Evolutionary conservation across 139 green algal species (phyloP), one percentile per base, ranked within the genome.

Genomic region (Chlorella vulgaris): DNA sequence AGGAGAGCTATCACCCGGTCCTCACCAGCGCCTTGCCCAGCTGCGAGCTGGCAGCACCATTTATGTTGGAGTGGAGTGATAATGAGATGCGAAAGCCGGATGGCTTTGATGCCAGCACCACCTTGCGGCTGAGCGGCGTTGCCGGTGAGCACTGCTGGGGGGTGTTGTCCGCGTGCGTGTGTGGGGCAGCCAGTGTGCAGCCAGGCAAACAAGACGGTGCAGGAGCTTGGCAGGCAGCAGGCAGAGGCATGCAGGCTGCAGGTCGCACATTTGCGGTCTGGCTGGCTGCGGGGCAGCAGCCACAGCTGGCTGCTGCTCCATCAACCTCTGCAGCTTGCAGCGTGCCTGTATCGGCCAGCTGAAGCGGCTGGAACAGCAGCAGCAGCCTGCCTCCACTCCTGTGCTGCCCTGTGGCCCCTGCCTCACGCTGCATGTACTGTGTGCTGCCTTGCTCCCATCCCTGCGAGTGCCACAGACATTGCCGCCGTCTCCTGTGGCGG

Each of bases 401-500:
- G 8, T 67, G 36, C 35, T 40, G 61, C 35, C 65, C 22, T 73
- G 65, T n/a, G n/a, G n/a, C n/a, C n/a, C n/a, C n/a, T n/a, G n/a
- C n/a, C n/a, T n/a, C n/a, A n/a, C n/a, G n/a, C n/a, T n/a, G n/a
- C n/a, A n/a, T n/a, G 61, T 15, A 15, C 8, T 3, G 0, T 69
- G 61, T 80, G 55, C 19, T 79, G n/a, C 75, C 50, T 33, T 10
- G 38, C 36, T 3, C 7, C 1, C 36, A 31, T 10, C 21, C 66
- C 21, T 6, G 26, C 33, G 33, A 24, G 33, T 3, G 7, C 65
- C 35, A 38, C 81, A 81, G 84, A 85, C 31, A 42, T 85, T 10
- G 71, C 71, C 29, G 60, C 60, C 10, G 70, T 83, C 29, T 85
- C 84, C 2, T 13, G 31, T 22, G 79, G 79, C 53, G 84, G 84